phyloP scores from a whole-genome alignment of 306 rosid genomes.

The Trichosanthes cucumerina region DNA sequence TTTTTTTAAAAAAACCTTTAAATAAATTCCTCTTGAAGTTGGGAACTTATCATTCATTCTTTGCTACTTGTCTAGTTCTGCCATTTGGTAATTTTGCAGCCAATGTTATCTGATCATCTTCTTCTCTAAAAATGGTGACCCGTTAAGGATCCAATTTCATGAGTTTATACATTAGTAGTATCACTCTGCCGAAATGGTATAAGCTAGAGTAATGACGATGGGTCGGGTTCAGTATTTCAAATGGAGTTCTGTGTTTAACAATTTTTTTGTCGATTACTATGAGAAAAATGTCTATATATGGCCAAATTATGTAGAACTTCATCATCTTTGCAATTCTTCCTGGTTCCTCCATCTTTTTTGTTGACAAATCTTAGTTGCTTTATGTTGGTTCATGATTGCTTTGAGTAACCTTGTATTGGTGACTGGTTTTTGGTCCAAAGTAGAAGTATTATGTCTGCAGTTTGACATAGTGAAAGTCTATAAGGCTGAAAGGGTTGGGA shows the following conservation, averaged over 20 bases:
- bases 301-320: not conserved
- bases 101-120: not conserved
- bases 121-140: not conserved
- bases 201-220: not conserved
- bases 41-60: not conserved
- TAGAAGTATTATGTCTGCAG: not conserved
- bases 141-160: not conserved
- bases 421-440: not conserved
- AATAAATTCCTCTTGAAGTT: not conserved
- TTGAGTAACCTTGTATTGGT: not conserved
- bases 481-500: not conserved
- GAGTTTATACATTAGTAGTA: not conserved
- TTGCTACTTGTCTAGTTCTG: not conserved
- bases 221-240: not conserved
- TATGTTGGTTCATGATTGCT: not conserved
- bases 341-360: not conserved
- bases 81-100: not conserved
- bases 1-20: not conserved
- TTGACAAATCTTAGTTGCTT: not conserved
- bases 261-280: not conserved
- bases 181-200: not conserved
- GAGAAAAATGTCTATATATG: not conserved
- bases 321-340: not conserved
- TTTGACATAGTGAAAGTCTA: not conserved
- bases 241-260: not conserved